phyloP scores from a whole-genome alignment of 2,329 filamentous ascomycete species.

The Amylocarpus encephaloides region DNA sequence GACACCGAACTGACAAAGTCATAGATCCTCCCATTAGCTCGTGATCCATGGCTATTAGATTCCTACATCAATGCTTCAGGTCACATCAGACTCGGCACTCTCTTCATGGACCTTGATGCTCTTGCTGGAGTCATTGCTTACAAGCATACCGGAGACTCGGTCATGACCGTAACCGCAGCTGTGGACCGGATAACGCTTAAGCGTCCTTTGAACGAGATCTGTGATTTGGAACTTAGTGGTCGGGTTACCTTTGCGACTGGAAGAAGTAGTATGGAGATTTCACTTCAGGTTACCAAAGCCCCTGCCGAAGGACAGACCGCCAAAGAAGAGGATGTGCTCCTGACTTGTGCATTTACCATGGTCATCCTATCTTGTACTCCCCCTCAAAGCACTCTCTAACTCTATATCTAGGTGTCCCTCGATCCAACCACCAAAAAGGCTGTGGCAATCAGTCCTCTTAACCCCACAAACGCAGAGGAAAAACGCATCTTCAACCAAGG shows the following conservation, averaged over 20 bases:
- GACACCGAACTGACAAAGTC: slow-evolving; percentile 11
- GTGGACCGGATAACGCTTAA: slow-evolving; percentile 43
- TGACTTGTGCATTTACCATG: slow-evolving; percentile 72
- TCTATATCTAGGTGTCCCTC: slow-evolving; percentile 42
- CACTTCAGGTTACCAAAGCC: slow-evolving; percentile 60
- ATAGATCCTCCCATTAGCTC: slow-evolving; percentile 55
- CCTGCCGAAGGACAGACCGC: slow-evolving; percentile 45
- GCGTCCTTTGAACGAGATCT: slow-evolving; percentile 60
- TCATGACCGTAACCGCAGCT: slow-evolving; percentile 36
- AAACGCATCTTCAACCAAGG: slow-evolving; percentile 54
- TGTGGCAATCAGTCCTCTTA: slow-evolving; percentile 52
- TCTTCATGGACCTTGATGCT: slow-evolving; percentile 67
- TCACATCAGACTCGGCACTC: slow-evolving; percentile 47
- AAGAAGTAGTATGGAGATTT: slow-evolving; percentile 63
- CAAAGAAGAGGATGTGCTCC: slow-evolving; percentile 54
- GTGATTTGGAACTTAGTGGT: slow-evolving; percentile 58
- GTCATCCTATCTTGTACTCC: slow-evolving; percentile 34
- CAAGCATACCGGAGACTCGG: slow-evolving; percentile 59
- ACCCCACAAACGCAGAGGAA: slow-evolving; percentile 56
- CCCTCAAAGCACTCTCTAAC: background rate
- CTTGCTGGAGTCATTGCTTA: slow-evolving; percentile 63
- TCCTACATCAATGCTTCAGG: slow-evolving; percentile 64
- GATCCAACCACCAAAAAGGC: slow-evolving; percentile 62
- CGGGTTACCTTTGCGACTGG: slow-evolving; percentile 55
- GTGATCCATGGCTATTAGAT: slow-evolving; percentile 65